Evolutionary conservation across 768 basidiomycete genomes (phyloP), one percentile per base, ranked within the genome.

Genomic region (Tephrocybe rancida): DNA sequence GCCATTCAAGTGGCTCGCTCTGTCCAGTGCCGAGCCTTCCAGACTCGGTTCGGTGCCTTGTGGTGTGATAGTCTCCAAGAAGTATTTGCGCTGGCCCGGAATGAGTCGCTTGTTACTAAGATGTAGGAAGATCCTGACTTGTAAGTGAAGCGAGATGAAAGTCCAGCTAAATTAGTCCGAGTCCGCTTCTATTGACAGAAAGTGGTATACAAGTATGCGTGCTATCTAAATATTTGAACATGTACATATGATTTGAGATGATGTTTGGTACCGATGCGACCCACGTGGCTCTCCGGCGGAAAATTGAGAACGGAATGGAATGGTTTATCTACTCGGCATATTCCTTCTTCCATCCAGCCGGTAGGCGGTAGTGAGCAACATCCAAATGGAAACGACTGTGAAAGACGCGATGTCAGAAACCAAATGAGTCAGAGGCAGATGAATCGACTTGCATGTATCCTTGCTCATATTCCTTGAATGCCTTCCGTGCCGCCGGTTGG

Each of bases 401-500:
- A 44, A 26, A 22, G 26, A 38, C n/a, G 5, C 9, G 10, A 26
- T 16, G 21, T 52, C 26, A 52, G n/a, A 7, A 30, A 26, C 8
- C 5, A n/a, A 0, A 22, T 6, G 22, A 27, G 11, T 16, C 26
- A 5, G 35, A 21, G n/a, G 16, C 16, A 8, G 8, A 21, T n/a
- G 34, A 25, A 14, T 14, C 3, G 25, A 44, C 52, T 18, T 37
- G 48, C 52, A 54, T 48, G 46, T 48, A 43, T n/a, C 52, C 52
- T 10, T 54, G 52, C 13, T 54, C 52, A 27, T 54, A 54, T 10
- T 48, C 52, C n/a, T 48, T 54, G 46, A 54, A 54, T 4, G 52
- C 52, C 30, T 22, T 54, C 3, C 29, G 39, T 34, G 52, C 52
- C 14, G 38, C 52, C 18, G 52, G 52, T n/a, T 11, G 21, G 10